Percentiles rank a stretch among this genome's conserved stretches.
phyloP scores from a whole-genome alignment of 2,329 filamentous ascomycete genomes.

The Aspergillus udagawae region DNA sequence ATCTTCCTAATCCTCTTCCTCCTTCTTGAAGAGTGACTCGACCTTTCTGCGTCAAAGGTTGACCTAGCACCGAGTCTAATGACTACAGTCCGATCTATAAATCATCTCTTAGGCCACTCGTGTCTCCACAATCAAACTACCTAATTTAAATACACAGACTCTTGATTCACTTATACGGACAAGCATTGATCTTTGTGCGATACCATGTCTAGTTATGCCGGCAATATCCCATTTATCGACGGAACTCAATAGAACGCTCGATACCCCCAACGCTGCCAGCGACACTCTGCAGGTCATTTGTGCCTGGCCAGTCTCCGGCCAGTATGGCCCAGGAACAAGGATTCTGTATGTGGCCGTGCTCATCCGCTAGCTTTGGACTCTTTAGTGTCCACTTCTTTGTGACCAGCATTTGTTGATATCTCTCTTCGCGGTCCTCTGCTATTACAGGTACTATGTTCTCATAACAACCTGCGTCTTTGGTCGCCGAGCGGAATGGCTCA shows the following conservation, averaged over 20 bases:
- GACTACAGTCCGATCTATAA: not conserved
- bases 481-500: slow-evolving; percentile 59
- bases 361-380: not conserved
- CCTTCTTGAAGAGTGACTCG: not conserved
- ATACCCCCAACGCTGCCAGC: slow-evolving; percentile 20
- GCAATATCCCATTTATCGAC: slow-evolving; percentile 10
- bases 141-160: not conserved
- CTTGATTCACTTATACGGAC: not conserved
- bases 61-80: not conserved
- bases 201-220: slow-evolving; percentile 16
- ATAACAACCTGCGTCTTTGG: slow-evolving; percentile 61
- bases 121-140: not conserved
- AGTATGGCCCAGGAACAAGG: slow-evolving; percentile 41
- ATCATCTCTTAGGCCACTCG: not conserved
- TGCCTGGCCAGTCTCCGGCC: slow-evolving; percentile 43
- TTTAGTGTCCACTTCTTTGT: not conserved
- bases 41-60: not conserved
- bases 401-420: not conserved
- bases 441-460: slow-evolving; percentile 58
- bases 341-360: slow-evolving; percentile 30
- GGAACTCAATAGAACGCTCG: slow-evolving; percentile 8
- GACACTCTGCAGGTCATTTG: slow-evolving; percentile 34
- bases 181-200: not conserved
- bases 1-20: not conserved
- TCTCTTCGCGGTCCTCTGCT: slow-evolving; percentile 1